Conservation (phyloP, 2,329 filamentous ascomycete genomes). For the Pseudogymnoascus sp. region DNA sequence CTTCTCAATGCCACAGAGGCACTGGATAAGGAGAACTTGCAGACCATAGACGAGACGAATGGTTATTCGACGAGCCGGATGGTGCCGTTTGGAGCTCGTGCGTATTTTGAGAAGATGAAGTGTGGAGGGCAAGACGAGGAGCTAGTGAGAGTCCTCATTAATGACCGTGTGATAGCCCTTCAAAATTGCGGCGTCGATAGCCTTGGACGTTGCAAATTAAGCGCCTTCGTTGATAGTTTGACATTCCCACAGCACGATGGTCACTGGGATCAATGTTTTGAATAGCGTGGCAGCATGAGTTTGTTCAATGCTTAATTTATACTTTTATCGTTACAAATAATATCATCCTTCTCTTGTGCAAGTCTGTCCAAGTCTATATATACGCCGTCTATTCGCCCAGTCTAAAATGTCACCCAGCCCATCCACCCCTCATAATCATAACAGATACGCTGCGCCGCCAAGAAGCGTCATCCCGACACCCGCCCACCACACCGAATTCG, state of each 20-base stretch:
- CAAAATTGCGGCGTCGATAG: constrained; percentile 61
- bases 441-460: constrained; percentile 28
- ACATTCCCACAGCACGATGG: constrained; percentile 66
- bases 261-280: constrained; percentile 60
- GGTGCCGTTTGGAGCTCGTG: constrained; percentile 71
- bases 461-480: constrained; percentile 29
- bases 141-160: constrained; percentile 70
- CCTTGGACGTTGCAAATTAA: constrained; percentile 62
- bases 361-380: not conserved
- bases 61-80: constrained; percentile 72
- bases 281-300: constrained; percentile 11
- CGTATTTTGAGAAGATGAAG: constrained; percentile 82
- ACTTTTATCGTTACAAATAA: not conserved
- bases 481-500: constrained; percentile 27
- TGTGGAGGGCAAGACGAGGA: constrained; percentile 56
- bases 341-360: not conserved
- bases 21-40: constrained; percentile 43
- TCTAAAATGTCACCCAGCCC: not conserved
- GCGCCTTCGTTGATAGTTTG: constrained; percentile 65
- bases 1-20: constrained; percentile 61
- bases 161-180: constrained; percentile 71
- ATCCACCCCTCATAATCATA: constrained; percentile 17
- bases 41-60: constrained; percentile 44
- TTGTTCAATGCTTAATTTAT: constrained; percentile 4
- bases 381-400: not conserved